A percentile compares a stretch with the other conserved stretches of the same genome.
Evolutionary conservation across 768 basidiomycete genomes (phyloP).

Genomic region (Pluteus cervinus): DNA sequence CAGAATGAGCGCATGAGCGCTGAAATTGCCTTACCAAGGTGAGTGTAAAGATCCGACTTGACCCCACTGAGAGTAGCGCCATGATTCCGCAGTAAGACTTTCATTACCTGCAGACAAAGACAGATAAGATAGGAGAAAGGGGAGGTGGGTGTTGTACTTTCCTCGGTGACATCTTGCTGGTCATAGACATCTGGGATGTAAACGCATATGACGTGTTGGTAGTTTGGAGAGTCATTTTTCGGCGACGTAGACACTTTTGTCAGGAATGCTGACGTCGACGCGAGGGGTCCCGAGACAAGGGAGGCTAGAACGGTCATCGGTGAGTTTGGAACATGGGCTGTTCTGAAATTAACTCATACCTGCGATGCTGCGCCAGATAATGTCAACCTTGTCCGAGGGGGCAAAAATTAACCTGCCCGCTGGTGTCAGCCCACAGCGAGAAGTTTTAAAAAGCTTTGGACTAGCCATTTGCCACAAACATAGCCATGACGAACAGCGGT

Average conservation of each 20-base stretch:
- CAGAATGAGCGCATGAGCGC: neutral
- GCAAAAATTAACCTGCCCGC: constrained; percentile 63
- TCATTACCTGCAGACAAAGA: constrained; percentile 50
- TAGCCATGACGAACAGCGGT: constrained; percentile 51
- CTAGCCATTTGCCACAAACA: constrained; percentile 65
- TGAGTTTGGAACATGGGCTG: neutral
- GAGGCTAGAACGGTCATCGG: constrained; percentile 38
- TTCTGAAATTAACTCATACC: constrained; percentile 30
- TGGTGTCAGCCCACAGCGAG: too few relatives aligned
- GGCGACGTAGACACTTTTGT: constrained; percentile 68
- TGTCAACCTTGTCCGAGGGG: constrained; percentile 53
- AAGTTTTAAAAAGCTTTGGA: neutral
- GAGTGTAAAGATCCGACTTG: constrained; percentile 66
- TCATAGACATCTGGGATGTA: constrained; percentile 72
- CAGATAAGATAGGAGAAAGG: neutral
- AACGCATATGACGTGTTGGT: constrained; percentile 65
- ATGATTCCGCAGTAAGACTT: constrained; percentile 56
- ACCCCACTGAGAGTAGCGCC: constrained; percentile 62
- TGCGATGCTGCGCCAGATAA: constrained; percentile 56
- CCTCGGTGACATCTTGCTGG: constrained; percentile 50
- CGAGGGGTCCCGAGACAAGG: constrained; percentile 55
- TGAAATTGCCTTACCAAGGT: constrained; percentile 35
- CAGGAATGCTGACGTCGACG: constrained; percentile 45
- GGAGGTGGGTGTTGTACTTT: constrained; percentile 14
- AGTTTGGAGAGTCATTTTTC: constrained; percentile 34